phyloP scores from a whole-genome alignment of 2,329 filamentous ascomycete species.

The Botryosphaeria dothidea region DNA sequence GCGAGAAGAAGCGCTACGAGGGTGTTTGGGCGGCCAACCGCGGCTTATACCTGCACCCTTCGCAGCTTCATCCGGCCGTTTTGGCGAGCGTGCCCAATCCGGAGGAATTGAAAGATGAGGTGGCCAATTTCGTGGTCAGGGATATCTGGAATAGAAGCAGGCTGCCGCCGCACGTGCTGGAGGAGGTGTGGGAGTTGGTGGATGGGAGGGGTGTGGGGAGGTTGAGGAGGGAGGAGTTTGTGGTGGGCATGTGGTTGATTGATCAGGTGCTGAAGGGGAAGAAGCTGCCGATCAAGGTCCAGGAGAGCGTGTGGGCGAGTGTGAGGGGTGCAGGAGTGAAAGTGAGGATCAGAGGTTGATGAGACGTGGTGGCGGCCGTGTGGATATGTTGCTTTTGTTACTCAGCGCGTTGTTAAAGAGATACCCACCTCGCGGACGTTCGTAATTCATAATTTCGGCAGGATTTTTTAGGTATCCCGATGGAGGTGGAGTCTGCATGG shows the following conservation, averaged over 20 bases:
- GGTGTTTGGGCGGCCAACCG: conserved; percentile 83
- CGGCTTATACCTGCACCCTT: conserved; percentile 48
- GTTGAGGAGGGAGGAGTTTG: conserved; percentile 70
- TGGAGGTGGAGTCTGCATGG: too few relatives aligned
- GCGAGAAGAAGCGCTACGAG: conserved; percentile 78
- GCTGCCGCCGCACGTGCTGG: conserved; percentile 66
- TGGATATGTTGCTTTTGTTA: neutral
- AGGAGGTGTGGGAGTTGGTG: conserved; percentile 77
- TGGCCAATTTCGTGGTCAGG: conserved; percentile 67
- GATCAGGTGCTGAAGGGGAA: conserved; percentile 78
- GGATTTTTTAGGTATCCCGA: too few relatives aligned
- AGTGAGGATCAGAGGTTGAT: conserved; percentile 23
- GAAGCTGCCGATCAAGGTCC: conserved; percentile 72
- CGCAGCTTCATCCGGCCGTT: conserved; percentile 7
- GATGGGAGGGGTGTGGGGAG: conserved; percentile 58
- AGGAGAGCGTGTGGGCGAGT: conserved; percentile 75
- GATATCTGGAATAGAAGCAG: conserved; percentile 76
- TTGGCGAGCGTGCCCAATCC: neutral
- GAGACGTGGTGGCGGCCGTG: neutral
- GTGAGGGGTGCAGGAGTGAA: conserved; percentile 50
- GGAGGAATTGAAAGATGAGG: conserved; percentile 37
- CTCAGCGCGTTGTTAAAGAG: neutral
- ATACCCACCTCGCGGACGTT: neutral
- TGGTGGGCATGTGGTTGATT: conserved; percentile 80
- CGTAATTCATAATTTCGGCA: too few relatives aligned